Percentiles rank a stretch among this genome's conserved stretches.
These are phyloP conservation scores for Stagonosporopsis tanaceti DNA, from an alignment of 2,329 filamentous ascomycete species.

Conservation along the genomic window DNA sequence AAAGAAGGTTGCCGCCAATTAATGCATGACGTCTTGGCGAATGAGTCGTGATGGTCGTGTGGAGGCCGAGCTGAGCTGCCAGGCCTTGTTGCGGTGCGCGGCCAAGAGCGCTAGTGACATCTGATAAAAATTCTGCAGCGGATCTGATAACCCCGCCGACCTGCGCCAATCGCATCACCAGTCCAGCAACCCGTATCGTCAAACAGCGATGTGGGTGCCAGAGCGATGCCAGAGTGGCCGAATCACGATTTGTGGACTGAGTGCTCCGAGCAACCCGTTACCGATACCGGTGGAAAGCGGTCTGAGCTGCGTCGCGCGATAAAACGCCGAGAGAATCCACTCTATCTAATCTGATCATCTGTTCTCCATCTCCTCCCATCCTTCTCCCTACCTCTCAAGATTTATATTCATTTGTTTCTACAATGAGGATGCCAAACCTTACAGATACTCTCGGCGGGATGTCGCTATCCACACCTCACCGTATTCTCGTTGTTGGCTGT, in stretches of 20 bases:
- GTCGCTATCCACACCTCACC: slow-evolving; percentile 43
- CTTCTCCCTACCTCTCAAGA: neutral
- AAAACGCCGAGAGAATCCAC: slow-evolving; percentile 29
- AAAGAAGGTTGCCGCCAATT: slow-evolving; percentile 9
- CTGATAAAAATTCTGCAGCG: slow-evolving; percentile 30
- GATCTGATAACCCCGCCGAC: slow-evolving; percentile 26
- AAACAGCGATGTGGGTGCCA: slow-evolving; percentile 13
- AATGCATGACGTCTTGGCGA: slow-evolving; percentile 3
- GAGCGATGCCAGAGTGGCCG: neutral
- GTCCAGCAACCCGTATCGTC: slow-evolving; percentile 4
- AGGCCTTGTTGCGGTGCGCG: neutral
- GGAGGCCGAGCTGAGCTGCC: neutral
- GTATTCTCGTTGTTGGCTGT: slow-evolving; percentile 72
- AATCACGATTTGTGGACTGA: slow-evolving; percentile 7
- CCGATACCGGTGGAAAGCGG: slow-evolving; percentile 26
- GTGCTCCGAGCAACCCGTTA: slow-evolving; percentile 1
- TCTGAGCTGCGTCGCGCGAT: slow-evolving; percentile 4
- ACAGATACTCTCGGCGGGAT: slow-evolving; percentile 37
- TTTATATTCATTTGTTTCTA: slow-evolving; percentile 25
- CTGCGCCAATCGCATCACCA: slow-evolving; percentile 9
- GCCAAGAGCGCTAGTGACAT: slow-evolving; percentile 28
- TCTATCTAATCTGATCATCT: slow-evolving; percentile 51
- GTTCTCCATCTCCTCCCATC: slow-evolving; percentile 4
- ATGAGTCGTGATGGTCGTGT: neutral
- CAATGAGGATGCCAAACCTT: slow-evolving; percentile 41